Conservation (phyloP, 2,329 filamentous ascomycete genomes). For the Verticillium nonalfalfae region DNA sequence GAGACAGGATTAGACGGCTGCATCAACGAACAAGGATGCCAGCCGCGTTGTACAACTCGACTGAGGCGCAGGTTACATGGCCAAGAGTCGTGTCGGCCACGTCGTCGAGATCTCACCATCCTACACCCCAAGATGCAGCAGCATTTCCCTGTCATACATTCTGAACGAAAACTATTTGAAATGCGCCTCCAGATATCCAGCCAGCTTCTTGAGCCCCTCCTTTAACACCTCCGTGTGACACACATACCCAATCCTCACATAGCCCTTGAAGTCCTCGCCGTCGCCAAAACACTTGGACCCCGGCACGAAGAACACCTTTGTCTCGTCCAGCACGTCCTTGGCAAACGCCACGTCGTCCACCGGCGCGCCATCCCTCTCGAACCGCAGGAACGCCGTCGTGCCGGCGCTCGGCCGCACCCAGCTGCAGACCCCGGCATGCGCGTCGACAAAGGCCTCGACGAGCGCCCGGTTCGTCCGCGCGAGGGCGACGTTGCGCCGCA, state of each 20-base stretch:
- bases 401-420: conserved; percentile 74
- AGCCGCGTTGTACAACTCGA: too few relatives aligned
- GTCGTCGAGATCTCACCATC: too few relatives aligned
- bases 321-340: conserved; percentile 58
- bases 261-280: conserved; percentile 61
- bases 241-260: conserved; percentile 71
- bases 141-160: too few relatives aligned
- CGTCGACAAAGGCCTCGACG: conserved; percentile 61
- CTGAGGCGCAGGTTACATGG: too few relatives aligned
- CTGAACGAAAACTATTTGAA: neutral
- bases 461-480: conserved; percentile 61
- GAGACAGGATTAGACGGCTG: too few relatives aligned
- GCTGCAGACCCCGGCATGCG: conserved; percentile 55
- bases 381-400: conserved; percentile 72
- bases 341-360: conserved; percentile 72
- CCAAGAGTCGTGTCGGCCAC: too few relatives aligned
- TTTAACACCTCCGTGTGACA: conserved; percentile 63
- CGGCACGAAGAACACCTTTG: conserved; percentile 68
- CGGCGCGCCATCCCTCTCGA: conserved; percentile 41
- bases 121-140: too few relatives aligned
- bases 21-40: too few relatives aligned
- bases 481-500: conserved; percentile 56
- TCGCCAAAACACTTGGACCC: conserved; percentile 68
- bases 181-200: conserved; percentile 25
- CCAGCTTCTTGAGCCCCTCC: conserved; percentile 51